A percentile compares a stretch with the other conserved stretches of the same genome.
phyloP scores from a whole-genome alignment of 2,329 filamentous ascomycete genomes.

The Cladorrhinum sp. region DNA sequence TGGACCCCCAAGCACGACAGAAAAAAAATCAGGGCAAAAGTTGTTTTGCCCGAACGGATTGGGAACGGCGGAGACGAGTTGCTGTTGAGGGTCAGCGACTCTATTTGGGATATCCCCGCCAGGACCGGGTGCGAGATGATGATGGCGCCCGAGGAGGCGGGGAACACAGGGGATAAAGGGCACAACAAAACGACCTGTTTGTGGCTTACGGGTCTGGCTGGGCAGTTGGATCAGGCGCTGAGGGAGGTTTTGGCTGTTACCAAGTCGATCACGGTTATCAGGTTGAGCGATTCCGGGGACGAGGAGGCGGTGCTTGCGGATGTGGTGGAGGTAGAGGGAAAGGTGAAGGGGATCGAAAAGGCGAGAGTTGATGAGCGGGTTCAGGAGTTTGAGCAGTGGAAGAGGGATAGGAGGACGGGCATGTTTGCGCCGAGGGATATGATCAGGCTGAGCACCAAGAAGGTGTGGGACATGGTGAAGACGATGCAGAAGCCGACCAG shows the following conservation, averaged over 20 bases:
- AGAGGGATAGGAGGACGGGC: not conserved
- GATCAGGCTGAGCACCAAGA: not conserved
- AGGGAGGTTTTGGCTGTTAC: slow-evolving; percentile 25
- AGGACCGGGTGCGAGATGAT: slow-evolving; percentile 29
- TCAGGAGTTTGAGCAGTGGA: not conserved
- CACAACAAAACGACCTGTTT: slow-evolving; percentile 24
- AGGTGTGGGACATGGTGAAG: not conserved
- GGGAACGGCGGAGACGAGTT: not conserved
- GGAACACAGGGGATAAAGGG: not conserved
- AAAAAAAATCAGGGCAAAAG: slow-evolving; percentile 24
- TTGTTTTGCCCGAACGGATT: slow-evolving; percentile 24
- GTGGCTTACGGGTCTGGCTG: slow-evolving; percentile 26
- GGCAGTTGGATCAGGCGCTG: slow-evolving; percentile 23
- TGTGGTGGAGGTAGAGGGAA: not conserved
- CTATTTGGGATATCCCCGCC: slow-evolving; percentile 27
- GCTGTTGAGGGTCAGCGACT: slow-evolving; percentile 21
- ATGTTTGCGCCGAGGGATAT: not conserved
- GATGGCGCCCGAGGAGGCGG: slow-evolving; percentile 11
- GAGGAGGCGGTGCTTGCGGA: slow-evolving; percentile 12
- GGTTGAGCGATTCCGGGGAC: slow-evolving; percentile 2
- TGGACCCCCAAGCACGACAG: slow-evolving; percentile 31
- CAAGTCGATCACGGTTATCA: slow-evolving; percentile 21
- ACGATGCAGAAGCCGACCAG: not conserved
- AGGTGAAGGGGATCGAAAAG: not conserved
- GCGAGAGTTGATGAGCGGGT: not conserved